Conservation (phyloP, 805 yeast species). For the Zygosaccharomyces siamensis region DNA sequence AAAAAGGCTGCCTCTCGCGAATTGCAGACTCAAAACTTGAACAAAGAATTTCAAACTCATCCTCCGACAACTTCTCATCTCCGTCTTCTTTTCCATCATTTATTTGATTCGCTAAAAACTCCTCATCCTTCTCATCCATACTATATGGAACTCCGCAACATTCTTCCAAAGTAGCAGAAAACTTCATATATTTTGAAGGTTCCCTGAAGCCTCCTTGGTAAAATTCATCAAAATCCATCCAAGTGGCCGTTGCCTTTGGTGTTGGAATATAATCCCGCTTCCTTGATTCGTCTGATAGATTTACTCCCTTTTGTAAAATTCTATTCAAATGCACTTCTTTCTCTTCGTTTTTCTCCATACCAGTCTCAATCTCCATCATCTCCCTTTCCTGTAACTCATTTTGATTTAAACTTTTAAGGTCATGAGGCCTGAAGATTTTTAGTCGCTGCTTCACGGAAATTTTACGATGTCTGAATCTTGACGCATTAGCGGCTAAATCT, state of each 20-base stretch:
- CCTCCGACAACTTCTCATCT: slow-evolving; percentile 52
- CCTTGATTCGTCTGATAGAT: slow-evolving; percentile 40
- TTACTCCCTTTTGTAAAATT: slow-evolving; percentile 61
- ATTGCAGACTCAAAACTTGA: slow-evolving; percentile 70
- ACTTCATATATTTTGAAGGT: slow-evolving; percentile 78
- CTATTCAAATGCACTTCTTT: slow-evolving; percentile 94
- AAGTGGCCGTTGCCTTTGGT: slow-evolving; percentile 83
- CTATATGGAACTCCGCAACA: slow-evolving; percentile 79
- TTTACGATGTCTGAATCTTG: slow-evolving; percentile 90
- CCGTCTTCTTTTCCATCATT: slow-evolving; percentile 27
- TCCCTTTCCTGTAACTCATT: slow-evolving; percentile 62
- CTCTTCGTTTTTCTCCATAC: slow-evolving; percentile 96
- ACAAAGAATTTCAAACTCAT: slow-evolving; percentile 78
- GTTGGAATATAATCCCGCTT: slow-evolving; percentile 73
- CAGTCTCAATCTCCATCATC: slow-evolving; percentile 85
- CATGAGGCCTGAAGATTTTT: slow-evolving; percentile 69
- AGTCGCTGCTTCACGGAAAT: slow-evolving; percentile 87
- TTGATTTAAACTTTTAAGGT: slow-evolving; percentile 74
- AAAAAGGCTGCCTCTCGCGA: slow-evolving; percentile 79
- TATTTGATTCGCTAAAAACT: slow-evolving; percentile 48
- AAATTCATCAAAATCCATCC: slow-evolving; percentile 72
- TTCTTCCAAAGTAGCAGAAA: slow-evolving; percentile 95
- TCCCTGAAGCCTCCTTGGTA: slow-evolving; percentile 62
- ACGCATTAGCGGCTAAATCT: slow-evolving; percentile 40
- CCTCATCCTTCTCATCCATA: slow-evolving; percentile 86